Evolutionary conservation across 352 stramenopile genomes (phyloP), one percentile per base, ranked within the genome.

Genomic region (Elongisporangium undulatum): DNA sequence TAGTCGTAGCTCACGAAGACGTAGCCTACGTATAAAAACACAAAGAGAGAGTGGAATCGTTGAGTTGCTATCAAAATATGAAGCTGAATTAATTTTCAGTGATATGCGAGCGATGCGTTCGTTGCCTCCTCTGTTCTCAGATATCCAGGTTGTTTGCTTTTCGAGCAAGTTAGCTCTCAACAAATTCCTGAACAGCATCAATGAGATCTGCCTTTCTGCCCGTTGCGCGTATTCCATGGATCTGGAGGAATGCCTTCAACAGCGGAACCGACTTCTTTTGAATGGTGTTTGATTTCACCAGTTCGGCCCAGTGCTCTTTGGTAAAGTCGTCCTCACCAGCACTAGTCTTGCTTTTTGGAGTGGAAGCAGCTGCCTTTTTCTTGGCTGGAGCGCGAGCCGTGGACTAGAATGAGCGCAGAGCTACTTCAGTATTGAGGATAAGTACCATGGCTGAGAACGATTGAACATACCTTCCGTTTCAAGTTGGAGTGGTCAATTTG

Each of bases 231-330:
- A 86, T 55, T 4, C 64, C 68, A 23, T 93, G 74, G 2, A 72
- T 74, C 0, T 77, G 64, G 2, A 92, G 63, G 29, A 94, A 92
- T 1, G 63, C 72, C 51, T 92, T 92, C 56, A 94, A 63, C 59
- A 92, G 71, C 49, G 67, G 58, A 0, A 94, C 67, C 0, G 77
- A 90, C 57, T 92, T 92, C 72, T 90, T 92, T 45, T 87, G 72
- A 21, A 92, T 79, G 2, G 65, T 58, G 49, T 81, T 69, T 15
- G 71, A 76, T 4, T 69, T 59, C 4, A 84, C 62, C 19, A 92
- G 71, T 3, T 61, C 61, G 0, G 59, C 53, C 82, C 83, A 94
- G 24, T 80, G 67, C 16, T 66, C 62, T 54, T 77, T 82, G 62
- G 82, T 70, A 16, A 81, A 73, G 17, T 63, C 68, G 24, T 84